Percentiles rank a stretch among this genome's conserved stretches.
These are phyloP conservation scores for Maudiozyma bulderi DNA, from an alignment of 805 yeast genomes.

Conservation along the genomic window DNA sequence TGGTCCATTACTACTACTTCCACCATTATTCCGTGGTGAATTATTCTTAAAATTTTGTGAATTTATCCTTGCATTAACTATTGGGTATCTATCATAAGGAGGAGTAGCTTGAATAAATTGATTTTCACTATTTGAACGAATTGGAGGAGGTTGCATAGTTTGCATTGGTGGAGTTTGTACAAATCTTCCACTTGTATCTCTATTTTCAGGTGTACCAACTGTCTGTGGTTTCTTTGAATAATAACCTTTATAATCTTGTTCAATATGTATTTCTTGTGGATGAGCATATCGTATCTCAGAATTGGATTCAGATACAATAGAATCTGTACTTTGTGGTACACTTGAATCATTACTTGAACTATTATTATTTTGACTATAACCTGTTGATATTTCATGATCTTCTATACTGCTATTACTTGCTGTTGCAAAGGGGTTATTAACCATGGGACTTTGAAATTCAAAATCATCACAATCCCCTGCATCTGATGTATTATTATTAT, in stretches of 20 bases:
- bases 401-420: background rate
- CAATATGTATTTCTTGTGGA: background rate
- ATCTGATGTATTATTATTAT: background rate
- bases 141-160: constrained; percentile 30
- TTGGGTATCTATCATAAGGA: constrained; percentile 62
- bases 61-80: constrained; percentile 46
- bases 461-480: background rate
- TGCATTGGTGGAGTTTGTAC: background rate
- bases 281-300: background rate
- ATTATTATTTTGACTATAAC: background rate
- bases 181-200: background rate
- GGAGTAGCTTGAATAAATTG: constrained; percentile 32
- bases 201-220: background rate
- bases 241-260: constrained; percentile 22
- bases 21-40: background rate
- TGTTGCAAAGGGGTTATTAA: background rate
- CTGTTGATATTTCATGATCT: background rate
- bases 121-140: constrained; percentile 1
- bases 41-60: constrained; percentile 30
- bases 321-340: background rate
- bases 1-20: background rate
- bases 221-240: constrained; percentile 11
- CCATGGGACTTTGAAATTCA: background rate
- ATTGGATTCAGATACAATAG: background rate
- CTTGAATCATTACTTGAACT: background rate